Evolutionary conservation across 1,284 basidiomycete species (phyloP).

Genomic region (Wolfiporia cocos): DNA sequence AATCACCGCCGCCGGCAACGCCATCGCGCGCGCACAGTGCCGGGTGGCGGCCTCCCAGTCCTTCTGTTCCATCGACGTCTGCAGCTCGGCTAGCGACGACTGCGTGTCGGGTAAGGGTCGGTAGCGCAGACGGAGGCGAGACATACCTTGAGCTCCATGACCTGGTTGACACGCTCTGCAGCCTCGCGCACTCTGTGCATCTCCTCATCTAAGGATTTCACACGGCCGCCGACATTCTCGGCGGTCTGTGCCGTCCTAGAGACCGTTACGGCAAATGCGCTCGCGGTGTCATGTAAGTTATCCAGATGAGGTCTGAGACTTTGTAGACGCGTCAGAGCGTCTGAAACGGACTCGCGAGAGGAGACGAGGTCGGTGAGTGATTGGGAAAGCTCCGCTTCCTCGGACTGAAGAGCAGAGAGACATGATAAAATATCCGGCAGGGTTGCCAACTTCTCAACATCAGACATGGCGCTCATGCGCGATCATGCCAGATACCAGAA

Average conservation of each 20-base stretch:
- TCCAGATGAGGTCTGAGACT: slow-evolving; percentile 62
- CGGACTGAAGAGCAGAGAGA: slow-evolving; percentile 69
- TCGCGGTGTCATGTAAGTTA: slow-evolving; percentile 56
- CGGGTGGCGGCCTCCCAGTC: slow-evolving; percentile 96
- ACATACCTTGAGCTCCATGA: slow-evolving; percentile 84
- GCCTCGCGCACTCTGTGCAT: slow-evolving; percentile 84
- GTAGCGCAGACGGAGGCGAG: slow-evolving; percentile 3
- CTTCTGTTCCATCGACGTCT: slow-evolving; percentile 71
- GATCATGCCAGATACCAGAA: too few species aligned
- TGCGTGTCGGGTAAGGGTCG: slow-evolving; percentile 3
- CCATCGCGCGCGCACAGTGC: slow-evolving; percentile 87
- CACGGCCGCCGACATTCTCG: slow-evolving; percentile 84
- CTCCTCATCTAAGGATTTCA: slow-evolving; percentile 85
- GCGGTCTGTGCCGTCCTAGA: slow-evolving; percentile 76
- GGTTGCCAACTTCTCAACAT: slow-evolving; percentile 48
- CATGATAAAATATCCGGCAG: slow-evolving; percentile 65
- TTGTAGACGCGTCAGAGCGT: slow-evolving; percentile 60
- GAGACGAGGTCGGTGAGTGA: slow-evolving; percentile 73
- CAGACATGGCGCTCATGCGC: too few species aligned
- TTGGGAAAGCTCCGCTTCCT: slow-evolving; percentile 73
- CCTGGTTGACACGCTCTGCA: slow-evolving; percentile 78
- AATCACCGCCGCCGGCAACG: slow-evolving; percentile 72
- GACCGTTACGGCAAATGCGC: slow-evolving; percentile 50
- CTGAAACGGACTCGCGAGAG: slow-evolving; percentile 58
- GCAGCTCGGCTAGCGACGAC: slow-evolving; percentile 77